Evolutionary conservation across 192 early-diverging fungal species (phyloP), one percentile per base, ranked within the genome.

Genomic region (Coemansia aciculifera): DNA sequence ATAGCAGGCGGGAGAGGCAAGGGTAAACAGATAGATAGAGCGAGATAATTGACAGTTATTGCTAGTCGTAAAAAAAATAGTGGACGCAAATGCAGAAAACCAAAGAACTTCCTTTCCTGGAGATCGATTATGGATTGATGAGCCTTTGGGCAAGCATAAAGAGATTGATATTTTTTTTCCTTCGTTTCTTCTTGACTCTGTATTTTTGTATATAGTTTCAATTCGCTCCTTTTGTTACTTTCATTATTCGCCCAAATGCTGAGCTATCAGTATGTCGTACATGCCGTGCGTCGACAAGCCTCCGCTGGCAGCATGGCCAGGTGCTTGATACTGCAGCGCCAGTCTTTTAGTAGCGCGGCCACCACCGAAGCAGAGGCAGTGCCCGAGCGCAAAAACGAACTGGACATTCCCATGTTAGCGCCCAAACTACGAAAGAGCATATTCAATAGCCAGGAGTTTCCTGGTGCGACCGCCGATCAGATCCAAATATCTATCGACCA

Each of bases 391-490:
- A 73, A 60, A 31, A 86, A 82, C 70, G 71, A 74, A 32, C 68
- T 84, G 36, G 81, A 73, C 23, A 84, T 86, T 21, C 48, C 69
- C 9, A 78, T 86, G 81, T 69, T 86, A 15, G 68, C 81, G 10
- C 73, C 69, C 5, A 59, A 54, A 59, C 75, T 86, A 17, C 81
- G 74, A 3, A 40, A 63, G 32, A 54, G 64, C 23, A 60, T 84
- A 15, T 86, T 86, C 34, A 44, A 31, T 12, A 6, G 44, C 37
- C 69, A n/a, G n/a, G 63, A 42, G 40, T 66, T 71, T 37, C 38
- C 61, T 6, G 27, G 24, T 2, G 68, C 81, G 6, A 74, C 73
- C n/a, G 48, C 62, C 3, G 68, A 68, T 42, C 81, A 86, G 64
- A 65, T 68, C 31, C 34, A 43, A 21, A 66, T 83, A 10, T 73